Evolutionary conservation across 75 land plant species (phyloP).

Genomic region (Ceratopteris richardii): DNA sequence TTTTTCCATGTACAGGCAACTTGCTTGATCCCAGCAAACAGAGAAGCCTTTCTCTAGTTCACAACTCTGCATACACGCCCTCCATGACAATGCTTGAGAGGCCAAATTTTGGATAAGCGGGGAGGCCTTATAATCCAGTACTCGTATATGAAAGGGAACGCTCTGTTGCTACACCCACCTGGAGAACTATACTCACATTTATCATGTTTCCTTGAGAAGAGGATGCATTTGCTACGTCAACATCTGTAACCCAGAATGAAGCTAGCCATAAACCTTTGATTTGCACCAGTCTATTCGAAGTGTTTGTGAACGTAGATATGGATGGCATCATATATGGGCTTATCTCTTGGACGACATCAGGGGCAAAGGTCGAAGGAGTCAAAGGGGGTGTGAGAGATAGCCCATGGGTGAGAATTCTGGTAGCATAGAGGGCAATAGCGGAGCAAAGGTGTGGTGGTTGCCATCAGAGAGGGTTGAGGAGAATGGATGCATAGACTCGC

Average conservation of each 20-base stretch:
- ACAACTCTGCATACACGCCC: conserved; percentile 38
- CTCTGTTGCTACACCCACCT: conserved; percentile 21
- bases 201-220: not conserved
- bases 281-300: not conserved
- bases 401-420: too few species aligned
- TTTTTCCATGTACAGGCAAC: conserved; percentile 34
- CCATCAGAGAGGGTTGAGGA: too few species aligned
- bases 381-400: too few species aligned
- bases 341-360: too few species aligned
- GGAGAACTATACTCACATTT: conserved; percentile 7
- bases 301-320: too few species aligned
- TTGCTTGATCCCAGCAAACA: conserved; percentile 50
- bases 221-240: conserved; percentile 5
- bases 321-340: not conserved
- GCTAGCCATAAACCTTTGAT: not conserved
- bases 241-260: not conserved
- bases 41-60: conserved; percentile 33
- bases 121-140: conserved; percentile 14
- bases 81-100: conserved; percentile 29
- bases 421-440: too few species aligned
- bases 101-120: conserved; percentile 28
- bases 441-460: too few species aligned
- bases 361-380: too few species aligned
- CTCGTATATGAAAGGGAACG: not conserved
- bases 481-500: too few species aligned